Evolutionary conservation across 192 early-diverging fungal species (phyloP), one percentile per base, ranked within the genome.

Genomic region (Borealophlyctis nickersoniae): DNA sequence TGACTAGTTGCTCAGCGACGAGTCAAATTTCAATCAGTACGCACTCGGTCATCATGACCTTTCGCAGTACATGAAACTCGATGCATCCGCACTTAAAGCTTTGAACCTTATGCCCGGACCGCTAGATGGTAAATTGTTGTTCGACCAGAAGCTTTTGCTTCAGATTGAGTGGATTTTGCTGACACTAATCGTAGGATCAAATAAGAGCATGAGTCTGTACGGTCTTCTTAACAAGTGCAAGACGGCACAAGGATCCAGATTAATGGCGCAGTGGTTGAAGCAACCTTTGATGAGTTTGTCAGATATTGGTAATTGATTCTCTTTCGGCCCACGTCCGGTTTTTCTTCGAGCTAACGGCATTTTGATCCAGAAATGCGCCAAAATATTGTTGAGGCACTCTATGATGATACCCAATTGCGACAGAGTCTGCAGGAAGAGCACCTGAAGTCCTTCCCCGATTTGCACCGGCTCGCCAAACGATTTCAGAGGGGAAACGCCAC

Each of bases 191-290:
- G 19, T 71, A 81, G 77, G 79, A 4, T 70, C 81, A 2, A 84
- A 77, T 45, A 87, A 87, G 51, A 81, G 67, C 5, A 87, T 87
- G 85, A 83, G 81, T 67, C 71, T 97, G 30, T 91, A 84, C 57
- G 92, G 93, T 0, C 74, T 97, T 32, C 73, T 98, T 31, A 91
- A 95, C 74, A 82, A 89, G 58, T 94, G 92, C 80, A 91, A 91
- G 57, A 98, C 95, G 3, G 67, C 89, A 0, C 92, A 94, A 56
- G 95, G 95, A 0, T 78, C 87, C 19, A 72, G 95, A 1, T 71
- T 95, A 61, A 73, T 98, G 36, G 85, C 78, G n/a, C 90, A 92
- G 62, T 98, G 93, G 92, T 77, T 98, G 26, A 92, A 92, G 63
- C 93, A 95, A 71, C 95, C 95, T 13, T 78, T 95, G 3, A 71